These are phyloP conservation scores for Backusella parvicylindrica DNA, from an alignment of 192 early-diverging fungal genomes.

Conservation along the genomic window DNA sequence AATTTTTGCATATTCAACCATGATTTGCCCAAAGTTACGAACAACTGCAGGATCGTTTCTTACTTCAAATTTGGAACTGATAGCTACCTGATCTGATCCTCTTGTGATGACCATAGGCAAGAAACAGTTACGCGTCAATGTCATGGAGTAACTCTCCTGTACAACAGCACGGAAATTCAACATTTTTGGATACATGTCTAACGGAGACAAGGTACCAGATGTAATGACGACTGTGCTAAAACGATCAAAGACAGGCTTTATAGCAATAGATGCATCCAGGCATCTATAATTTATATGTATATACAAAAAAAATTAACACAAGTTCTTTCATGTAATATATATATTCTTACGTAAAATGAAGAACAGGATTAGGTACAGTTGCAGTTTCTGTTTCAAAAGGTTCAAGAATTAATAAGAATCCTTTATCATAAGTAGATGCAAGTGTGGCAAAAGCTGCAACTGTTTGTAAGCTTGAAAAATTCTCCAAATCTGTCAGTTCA, in stretches of 20 bases:
- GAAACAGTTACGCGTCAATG: constrained; percentile 91
- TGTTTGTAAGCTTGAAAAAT: constrained; percentile 76
- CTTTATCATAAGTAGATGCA: constrained; percentile 91
- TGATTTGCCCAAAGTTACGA: constrained; percentile 95
- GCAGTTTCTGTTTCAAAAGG: constrained; percentile 94
- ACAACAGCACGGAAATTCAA: constrained; percentile 86
- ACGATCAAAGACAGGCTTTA: constrained; percentile 93
- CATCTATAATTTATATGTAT: constrained; percentile 53
- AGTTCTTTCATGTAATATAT: background rate
- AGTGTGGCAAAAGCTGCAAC: constrained; percentile 95
- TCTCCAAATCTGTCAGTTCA: constrained; percentile 90
- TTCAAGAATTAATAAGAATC: constrained; percentile 94
- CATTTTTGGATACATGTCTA: constrained; percentile 97
- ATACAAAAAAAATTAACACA: background rate
- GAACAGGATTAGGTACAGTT: constrained; percentile 90
- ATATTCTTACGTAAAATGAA: constrained; percentile 72
- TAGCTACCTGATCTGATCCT: constrained; percentile 97
- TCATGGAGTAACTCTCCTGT: constrained; percentile 95
- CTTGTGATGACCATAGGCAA: constrained; percentile 94
- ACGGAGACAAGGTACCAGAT: constrained; percentile 97
- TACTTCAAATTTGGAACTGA: constrained; percentile 98
- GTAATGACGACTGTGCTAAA: constrained; percentile 97
- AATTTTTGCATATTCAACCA: constrained; percentile 90
- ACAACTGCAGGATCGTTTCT: constrained; percentile 98
- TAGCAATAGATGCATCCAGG: constrained; percentile 94